Evolutionary conservation across 148 eudicot genomes (phyloP), one percentile per base, ranked within the genome.

Genomic region (Rhododendron mucronatum): DNA sequence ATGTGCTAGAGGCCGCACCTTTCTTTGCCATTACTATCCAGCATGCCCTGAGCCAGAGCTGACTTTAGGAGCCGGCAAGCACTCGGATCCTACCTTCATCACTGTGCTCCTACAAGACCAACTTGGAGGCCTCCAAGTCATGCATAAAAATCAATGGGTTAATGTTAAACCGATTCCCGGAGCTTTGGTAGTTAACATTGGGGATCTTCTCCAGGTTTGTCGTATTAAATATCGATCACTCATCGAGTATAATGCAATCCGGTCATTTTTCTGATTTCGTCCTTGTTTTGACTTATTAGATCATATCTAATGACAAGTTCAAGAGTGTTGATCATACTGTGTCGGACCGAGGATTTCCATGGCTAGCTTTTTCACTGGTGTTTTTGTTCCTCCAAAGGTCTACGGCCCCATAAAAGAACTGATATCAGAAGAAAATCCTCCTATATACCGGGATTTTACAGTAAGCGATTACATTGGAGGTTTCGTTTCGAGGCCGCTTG

Each of bases 331-430:
- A 84, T 45, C 95, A 90, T 41, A 88, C 21, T 9, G 2, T 0
- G 59, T 75, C 21, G 94, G 90, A 5, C 91, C 95, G 16, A 93
- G 94, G 53, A 90, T 92, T 15, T 92, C 91, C 0, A 57, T 87
- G 45, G 88, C 89, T 2, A 84, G 76, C 76, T 71, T 71, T 14
- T 71, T 71, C 39, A 1, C 6, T 13, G 76, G 76, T 14, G 18
- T 4, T 30, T 4, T 71, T 28, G 7, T 82, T 0, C 91, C 84
- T 20, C 48, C 47, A 11, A 88, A 74, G 55, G 30, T 85, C 20
- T 93, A 93, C 2, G n/a, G 79, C 12, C 47, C 79, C 16, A 75
- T 75, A 15, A 37, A 75, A 75, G n/a, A 75, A 75, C 12, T 75
- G 45, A 75, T 75, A 75, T 75, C 79, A 12, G 85, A 86, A 59